Percentiles rank a stretch among this genome's conserved stretches.
Conservation (phyloP, 352 stramenopile genomes). For the Globisporangium yorkense region DNA sequence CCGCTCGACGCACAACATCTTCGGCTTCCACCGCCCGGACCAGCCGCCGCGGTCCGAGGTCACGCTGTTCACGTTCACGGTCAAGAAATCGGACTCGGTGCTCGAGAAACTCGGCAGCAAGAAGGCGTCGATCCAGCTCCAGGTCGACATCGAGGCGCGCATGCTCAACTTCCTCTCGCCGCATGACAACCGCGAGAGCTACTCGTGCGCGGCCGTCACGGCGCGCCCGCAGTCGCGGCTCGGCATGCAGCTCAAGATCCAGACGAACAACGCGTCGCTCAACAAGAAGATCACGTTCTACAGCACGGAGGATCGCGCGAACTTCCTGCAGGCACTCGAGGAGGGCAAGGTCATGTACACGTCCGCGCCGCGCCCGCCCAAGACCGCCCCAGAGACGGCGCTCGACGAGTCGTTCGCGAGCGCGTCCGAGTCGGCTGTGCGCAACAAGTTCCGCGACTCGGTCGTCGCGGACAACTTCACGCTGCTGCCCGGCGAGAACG, state of each 20-base stretch:
- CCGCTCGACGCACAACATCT: conserved; percentile 69
- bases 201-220: conserved; percentile 73
- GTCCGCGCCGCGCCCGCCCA: conserved; percentile 9
- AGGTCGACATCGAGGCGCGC: conserved; percentile 76
- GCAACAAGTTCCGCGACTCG: conserved; percentile 47
- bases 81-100: conserved; percentile 82
- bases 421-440: conserved; percentile 23
- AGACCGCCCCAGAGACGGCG: conserved; percentile 3
- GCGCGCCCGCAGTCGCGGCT: conserved; percentile 69
- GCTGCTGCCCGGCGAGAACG: conserved; percentile 54
- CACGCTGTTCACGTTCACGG: conserved; percentile 82
- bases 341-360: conserved; percentile 80
- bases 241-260: conserved; percentile 84
- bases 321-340: conserved; percentile 78
- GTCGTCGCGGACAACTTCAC: conserved; percentile 59
- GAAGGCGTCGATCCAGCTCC: conserved; percentile 74
- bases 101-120: conserved; percentile 79
- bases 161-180: conserved; percentile 83
- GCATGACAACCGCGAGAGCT: conserved; percentile 71
- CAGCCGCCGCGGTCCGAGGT: conserved; percentile 45
- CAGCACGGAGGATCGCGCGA: conserved; percentile 72
- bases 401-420: conserved; percentile 24
- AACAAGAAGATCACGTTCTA: conserved; percentile 86
- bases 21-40: conserved; percentile 53
- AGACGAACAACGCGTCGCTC: conserved; percentile 61